These are phyloP conservation scores for Senna tora DNA, from an alignment of 306 rosid species.

Conservation along the genomic window DNA sequence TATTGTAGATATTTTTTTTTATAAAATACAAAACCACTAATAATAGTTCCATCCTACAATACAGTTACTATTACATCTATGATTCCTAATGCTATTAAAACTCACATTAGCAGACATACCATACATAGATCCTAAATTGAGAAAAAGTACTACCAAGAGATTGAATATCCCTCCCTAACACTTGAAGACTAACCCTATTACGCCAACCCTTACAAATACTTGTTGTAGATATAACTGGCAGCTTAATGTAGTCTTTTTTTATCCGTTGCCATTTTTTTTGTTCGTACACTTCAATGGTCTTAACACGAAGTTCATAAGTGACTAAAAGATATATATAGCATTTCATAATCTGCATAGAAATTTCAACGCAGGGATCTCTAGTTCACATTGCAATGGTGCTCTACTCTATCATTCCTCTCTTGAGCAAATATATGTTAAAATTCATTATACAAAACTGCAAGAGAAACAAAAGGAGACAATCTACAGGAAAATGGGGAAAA, in stretches of 20 bases:
- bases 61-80: too few species aligned
- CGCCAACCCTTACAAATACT: too few species aligned
- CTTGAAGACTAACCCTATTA: too few species aligned
- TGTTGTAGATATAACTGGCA: neutral
- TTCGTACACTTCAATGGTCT: too few species aligned
- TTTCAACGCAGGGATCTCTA: neutral
- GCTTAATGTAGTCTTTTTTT: neutral
- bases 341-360: neutral
- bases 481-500: neutral
- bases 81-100: too few species aligned
- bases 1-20: too few species aligned
- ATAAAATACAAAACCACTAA: too few species aligned
- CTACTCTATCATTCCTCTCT: neutral
- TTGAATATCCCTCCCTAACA: too few species aligned
- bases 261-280: neutral
- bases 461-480: neutral
- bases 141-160: too few species aligned
- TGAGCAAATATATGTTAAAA: neutral
- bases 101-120: too few species aligned
- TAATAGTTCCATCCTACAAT: too few species aligned
- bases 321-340: conserved; percentile 5
- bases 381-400: neutral
- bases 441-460: neutral
- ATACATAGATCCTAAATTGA: too few species aligned
- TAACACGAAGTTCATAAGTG: neutral